phyloP scores from a whole-genome alignment of 2,329 filamentous ascomycete genomes.

The Aspergillus sp. region DNA sequence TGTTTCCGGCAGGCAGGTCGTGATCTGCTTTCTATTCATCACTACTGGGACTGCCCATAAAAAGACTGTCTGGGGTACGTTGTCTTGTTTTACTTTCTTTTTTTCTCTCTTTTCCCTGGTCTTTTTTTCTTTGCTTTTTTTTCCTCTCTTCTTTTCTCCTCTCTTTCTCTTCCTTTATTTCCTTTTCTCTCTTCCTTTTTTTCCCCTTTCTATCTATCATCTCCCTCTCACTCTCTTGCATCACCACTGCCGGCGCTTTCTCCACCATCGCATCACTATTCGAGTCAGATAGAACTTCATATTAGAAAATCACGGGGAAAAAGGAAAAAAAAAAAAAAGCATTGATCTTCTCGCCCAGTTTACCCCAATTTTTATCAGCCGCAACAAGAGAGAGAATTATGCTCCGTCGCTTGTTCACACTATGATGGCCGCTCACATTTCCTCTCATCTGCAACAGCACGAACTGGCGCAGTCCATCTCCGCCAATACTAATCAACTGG shows the following conservation, averaged over 20 bases:
- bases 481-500: conserved; percentile 10
- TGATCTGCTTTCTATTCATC: too few relatives aligned
- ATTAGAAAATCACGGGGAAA: not conserved
- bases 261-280: conserved; percentile 1
- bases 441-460: conserved; percentile 19
- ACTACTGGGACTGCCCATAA: too few relatives aligned
- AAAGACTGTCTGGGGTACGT: too few relatives aligned
- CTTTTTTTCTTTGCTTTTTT: not conserved
- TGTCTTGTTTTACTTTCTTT: not conserved
- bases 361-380: too few relatives aligned
- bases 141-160: not conserved
- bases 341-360: too few relatives aligned
- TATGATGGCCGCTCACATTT: conserved; percentile 27
- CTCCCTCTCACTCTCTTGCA: not conserved
- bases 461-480: conserved; percentile 19
- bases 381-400: conserved; percentile 7
- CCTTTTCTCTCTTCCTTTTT: not conserved
- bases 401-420: conserved; percentile 8
- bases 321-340: too few relatives aligned
- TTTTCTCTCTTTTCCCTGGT: conserved; percentile 1
- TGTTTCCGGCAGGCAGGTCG: too few relatives aligned
- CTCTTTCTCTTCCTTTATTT: too few relatives aligned
- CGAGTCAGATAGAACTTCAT: not conserved
- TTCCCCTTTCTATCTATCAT: not conserved
- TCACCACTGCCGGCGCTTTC: not conserved